These are phyloP conservation scores for Kalmanozyma brasiliensis DNA, from an alignment of 1,284 basidiomycete genomes.

Conservation along the genomic window DNA sequence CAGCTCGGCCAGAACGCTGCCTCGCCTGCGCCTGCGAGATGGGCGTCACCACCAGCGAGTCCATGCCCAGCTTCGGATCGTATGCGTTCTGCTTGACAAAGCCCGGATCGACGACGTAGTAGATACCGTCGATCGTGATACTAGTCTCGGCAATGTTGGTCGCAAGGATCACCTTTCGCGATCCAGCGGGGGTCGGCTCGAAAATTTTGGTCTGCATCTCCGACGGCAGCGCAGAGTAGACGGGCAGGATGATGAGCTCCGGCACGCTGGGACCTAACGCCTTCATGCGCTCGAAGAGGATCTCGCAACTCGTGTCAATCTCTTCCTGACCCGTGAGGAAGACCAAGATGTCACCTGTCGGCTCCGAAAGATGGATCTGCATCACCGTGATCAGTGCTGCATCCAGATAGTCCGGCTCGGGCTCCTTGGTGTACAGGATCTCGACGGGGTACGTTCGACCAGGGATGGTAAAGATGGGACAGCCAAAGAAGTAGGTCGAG, in stretches of 20 bases:
- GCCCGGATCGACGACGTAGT: slow-evolving; percentile 97
- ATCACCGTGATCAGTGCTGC: slow-evolving; percentile 98
- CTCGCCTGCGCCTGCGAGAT: slow-evolving; percentile 98
- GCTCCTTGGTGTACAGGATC: slow-evolving; percentile 96
- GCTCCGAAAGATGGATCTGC: slow-evolving; percentile 98
- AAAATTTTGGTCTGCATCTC: slow-evolving; percentile 98
- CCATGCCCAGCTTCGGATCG: slow-evolving; percentile 96
- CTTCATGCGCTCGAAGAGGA: slow-evolving; percentile 97
- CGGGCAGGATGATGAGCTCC: slow-evolving; percentile 93
- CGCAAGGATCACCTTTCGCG: slow-evolving; percentile 95
- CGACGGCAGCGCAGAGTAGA: slow-evolving; percentile 96
- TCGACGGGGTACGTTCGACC: slow-evolving; percentile 99
- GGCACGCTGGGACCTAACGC: slow-evolving; percentile 96
- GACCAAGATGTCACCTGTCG: slow-evolving; percentile 92
- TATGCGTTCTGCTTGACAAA: slow-evolving; percentile 99
- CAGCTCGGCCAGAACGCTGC: slow-evolving; percentile 93
- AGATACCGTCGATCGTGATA: slow-evolving; percentile 97
- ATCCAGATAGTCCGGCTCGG: slow-evolving; percentile 97
- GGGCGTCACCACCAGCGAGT: slow-evolving; percentile 96
- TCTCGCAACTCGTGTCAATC: slow-evolving; percentile 97
- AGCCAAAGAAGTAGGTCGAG: slow-evolving; percentile 97
- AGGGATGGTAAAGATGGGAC: slow-evolving; percentile 99
- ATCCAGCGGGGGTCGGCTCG: slow-evolving; percentile 94
- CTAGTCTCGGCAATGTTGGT: slow-evolving; percentile 99
- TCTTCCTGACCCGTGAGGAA: slow-evolving; percentile 98